Evolutionary conservation across 306 rosid species (phyloP).

Genomic region (Canavalia ensiformis): DNA sequence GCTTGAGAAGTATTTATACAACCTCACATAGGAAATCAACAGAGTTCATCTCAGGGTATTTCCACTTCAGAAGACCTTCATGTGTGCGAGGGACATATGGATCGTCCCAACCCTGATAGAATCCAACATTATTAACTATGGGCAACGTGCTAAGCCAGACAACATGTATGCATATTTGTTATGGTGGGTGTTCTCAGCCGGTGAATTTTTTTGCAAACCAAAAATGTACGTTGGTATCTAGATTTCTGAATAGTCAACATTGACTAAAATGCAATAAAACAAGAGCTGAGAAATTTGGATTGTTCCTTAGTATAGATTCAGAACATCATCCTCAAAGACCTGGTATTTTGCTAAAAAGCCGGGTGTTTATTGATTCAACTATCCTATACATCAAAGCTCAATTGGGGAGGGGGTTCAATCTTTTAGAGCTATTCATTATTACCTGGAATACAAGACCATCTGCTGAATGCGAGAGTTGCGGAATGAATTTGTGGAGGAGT

Average conservation of each 20-base stretch:
- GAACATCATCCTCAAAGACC: constrained; percentile 21
- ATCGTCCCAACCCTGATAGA: constrained; percentile 97
- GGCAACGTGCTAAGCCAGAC: constrained; percentile 37
- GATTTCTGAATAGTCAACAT: constrained; percentile 31
- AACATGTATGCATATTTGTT: constrained; percentile 31
- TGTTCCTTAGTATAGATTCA: constrained; percentile 21
- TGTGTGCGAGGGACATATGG: constrained; percentile 98
- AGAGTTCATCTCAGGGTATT: constrained; percentile 89
- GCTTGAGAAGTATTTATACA: constrained; percentile 45
- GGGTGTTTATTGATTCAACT: constrained; percentile 21
- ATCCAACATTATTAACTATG: constrained; percentile 20
- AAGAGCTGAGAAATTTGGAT: constrained; percentile 7
- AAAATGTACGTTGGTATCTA: background rate
- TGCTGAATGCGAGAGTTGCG: constrained; percentile 88
- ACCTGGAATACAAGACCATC: constrained; percentile 99
- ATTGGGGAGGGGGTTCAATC: constrained; percentile 8
- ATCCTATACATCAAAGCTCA: constrained; percentile 22
- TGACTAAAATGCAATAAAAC: constrained; percentile 19
- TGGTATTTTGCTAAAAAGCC: constrained; percentile 17
- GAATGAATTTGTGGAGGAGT: constrained; percentile 92
- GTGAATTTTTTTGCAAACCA: constrained; percentile 3
- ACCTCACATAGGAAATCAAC: constrained; percentile 96
- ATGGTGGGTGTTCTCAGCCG: constrained; percentile 10
- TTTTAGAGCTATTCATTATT: constrained; percentile 45
- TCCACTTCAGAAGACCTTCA: constrained; percentile 99